phyloP scores from a whole-genome alignment of 2,329 filamentous ascomycete genomes.

The Trichophyton rubrum region DNA sequence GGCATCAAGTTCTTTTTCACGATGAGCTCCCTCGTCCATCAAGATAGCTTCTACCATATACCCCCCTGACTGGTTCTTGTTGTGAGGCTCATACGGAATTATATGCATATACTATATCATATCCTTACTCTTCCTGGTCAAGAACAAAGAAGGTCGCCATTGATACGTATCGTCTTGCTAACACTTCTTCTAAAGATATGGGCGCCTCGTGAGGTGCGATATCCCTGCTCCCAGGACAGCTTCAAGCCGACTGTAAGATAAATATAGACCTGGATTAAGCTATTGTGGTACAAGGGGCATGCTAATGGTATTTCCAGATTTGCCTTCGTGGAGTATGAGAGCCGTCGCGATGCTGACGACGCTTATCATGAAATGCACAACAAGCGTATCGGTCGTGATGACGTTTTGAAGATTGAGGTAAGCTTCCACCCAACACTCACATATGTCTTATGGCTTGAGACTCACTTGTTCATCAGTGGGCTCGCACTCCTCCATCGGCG shows the following conservation, averaged over 20 bases:
- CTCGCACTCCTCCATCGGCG: constrained; percentile 89
- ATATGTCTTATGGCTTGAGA: constrained; percentile 5
- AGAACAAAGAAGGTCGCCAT: background rate
- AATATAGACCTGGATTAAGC: background rate
- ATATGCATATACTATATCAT: constrained; percentile 4
- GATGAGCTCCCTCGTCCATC: background rate
- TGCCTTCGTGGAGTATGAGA: constrained; percentile 98
- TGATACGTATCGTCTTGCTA: background rate
- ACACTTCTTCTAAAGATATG: constrained; percentile 54
- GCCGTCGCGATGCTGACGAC: constrained; percentile 93
- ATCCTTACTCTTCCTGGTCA: constrained; percentile 2
- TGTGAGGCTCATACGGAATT: background rate
- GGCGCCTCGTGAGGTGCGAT: constrained; percentile 93
- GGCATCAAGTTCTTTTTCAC: background rate
- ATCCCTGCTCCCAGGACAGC: constrained; percentile 93
- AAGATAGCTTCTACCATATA: constrained; percentile 1
- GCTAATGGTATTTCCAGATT: constrained; percentile 46
- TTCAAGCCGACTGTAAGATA: constrained; percentile 81
- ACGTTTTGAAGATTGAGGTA: constrained; percentile 96
- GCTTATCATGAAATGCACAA: constrained; percentile 99
- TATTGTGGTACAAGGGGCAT: constrained; percentile 13
- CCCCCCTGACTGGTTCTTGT: background rate
- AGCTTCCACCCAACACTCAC: constrained; percentile 16
- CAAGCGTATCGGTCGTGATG: constrained; percentile 92
- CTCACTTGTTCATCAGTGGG: constrained; percentile 56